phyloP scores from a whole-genome alignment of 2,329 filamentous ascomycete species.

The Coniochaeta prunicola region DNA sequence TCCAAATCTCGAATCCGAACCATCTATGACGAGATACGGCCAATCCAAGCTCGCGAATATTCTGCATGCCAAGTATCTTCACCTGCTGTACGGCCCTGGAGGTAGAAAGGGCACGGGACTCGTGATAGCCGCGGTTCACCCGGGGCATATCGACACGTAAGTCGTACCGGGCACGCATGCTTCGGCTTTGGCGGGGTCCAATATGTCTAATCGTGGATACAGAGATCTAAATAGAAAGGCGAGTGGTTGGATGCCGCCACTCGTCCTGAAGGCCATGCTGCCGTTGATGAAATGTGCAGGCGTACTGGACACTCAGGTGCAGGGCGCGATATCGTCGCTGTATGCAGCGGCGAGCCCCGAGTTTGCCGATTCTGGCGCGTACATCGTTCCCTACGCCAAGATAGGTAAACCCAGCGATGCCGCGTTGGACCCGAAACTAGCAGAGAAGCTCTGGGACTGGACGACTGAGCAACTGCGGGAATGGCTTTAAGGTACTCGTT shows the following conservation, averaged over 20 bases:
- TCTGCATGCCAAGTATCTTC: constrained; percentile 7
- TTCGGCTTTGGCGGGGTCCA: no score
- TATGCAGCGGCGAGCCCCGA: constrained; percentile 12
- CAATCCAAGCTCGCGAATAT: constrained; percentile 12
- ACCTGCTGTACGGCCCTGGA: constrained; percentile 6
- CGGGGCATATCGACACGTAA: constrained; percentile 8
- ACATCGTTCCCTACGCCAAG: constrained; percentile 12
- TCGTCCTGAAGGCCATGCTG: constrained; percentile 7
- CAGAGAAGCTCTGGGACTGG: constrained; percentile 8
- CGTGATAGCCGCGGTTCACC: constrained; percentile 8
- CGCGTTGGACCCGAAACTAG: background rate
- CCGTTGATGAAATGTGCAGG: constrained; percentile 13
- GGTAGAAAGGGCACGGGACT: background rate
- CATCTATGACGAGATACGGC: constrained; percentile 8
- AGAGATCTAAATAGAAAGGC: background rate
- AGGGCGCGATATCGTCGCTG: constrained; percentile 15
- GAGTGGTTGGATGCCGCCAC: background rate
- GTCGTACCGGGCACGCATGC: background rate
- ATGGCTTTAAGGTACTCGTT: background rate
- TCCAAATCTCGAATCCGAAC: constrained; percentile 3
- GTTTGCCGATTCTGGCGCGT: constrained; percentile 13
- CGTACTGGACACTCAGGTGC: constrained; percentile 11
- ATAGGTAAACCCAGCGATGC: constrained; percentile 9
- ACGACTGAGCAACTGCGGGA: background rate
- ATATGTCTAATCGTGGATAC: background rate